Percentiles rank a stretch among this genome's conserved stretches.
These are phyloP conservation scores for Eucalyptus paniculata DNA, from an alignment of 345 rosid species.

Conservation along the genomic window DNA sequence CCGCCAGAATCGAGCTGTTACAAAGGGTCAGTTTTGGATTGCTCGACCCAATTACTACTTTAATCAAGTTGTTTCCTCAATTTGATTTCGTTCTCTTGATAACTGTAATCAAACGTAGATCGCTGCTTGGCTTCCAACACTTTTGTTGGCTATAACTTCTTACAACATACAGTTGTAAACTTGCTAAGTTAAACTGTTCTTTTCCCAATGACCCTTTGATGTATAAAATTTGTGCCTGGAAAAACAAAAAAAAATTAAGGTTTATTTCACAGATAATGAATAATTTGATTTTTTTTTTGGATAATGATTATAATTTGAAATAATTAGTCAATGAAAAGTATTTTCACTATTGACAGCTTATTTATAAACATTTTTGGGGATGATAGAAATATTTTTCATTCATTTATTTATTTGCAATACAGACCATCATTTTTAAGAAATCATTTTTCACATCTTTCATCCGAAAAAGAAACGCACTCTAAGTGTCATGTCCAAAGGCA, in stretches of 20 bases:
- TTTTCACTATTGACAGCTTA: neutral
- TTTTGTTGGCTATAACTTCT: neutral
- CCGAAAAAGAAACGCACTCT: fast-evolving
- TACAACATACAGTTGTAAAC: neutral
- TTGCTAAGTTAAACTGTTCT: neutral
- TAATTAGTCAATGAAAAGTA: neutral
- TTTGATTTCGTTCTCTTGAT: neutral
- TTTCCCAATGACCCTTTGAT: neutral
- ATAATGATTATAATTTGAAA: too few species aligned
- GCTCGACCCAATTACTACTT: neutral
- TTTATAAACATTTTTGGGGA: neutral
- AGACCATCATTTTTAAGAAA: neutral
- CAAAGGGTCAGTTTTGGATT: neutral
- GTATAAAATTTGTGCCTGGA: neutral
- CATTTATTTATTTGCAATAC: neutral
- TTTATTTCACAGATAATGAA: neutral
- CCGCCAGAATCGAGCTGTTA: neutral
- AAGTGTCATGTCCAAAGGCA: neutral
- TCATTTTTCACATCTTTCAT: neutral
- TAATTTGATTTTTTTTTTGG: neutral
- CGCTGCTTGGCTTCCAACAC: neutral
- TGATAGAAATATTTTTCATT: neutral
- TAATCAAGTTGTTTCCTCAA: neutral
- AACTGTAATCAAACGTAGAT: neutral
- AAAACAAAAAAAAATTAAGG: neutral